Conservation (phyloP, 805 yeast species). For the Scheffersomyces stipitis region DNA sequence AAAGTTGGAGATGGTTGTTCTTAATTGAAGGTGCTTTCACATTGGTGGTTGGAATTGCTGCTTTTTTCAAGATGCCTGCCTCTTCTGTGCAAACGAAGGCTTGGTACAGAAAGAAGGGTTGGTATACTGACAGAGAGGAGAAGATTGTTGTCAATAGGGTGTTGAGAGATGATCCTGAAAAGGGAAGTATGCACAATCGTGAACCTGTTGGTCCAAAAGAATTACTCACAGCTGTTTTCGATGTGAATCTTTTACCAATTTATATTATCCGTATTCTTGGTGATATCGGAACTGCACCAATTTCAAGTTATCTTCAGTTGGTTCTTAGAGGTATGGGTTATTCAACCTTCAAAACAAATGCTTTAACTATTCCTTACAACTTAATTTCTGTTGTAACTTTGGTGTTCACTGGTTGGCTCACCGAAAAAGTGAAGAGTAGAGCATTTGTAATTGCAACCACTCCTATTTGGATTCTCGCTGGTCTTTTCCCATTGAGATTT, state of each 20-base stretch:
- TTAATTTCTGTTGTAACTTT: conserved; percentile 23
- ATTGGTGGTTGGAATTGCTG: conserved; percentile 47
- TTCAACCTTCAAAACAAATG: conserved; percentile 50
- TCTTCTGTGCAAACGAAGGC: conserved; percentile 46
- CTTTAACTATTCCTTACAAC: conserved; percentile 52
- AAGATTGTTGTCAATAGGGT: conserved; percentile 58
- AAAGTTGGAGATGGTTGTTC: conserved; percentile 69
- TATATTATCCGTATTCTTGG: conserved; percentile 19
- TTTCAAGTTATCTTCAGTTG: conserved; percentile 9
- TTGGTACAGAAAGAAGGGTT: conserved; percentile 50
- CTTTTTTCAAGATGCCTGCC: conserved; percentile 35
- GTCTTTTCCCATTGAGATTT: conserved; percentile 35
- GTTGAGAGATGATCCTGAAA: conserved; percentile 60
- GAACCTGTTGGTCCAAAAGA: conserved; percentile 46
- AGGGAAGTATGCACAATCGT: conserved; percentile 64
- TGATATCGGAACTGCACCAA: conserved; percentile 8
- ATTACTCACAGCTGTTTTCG: conserved; percentile 41
- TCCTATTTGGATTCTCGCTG: conserved; percentile 27
- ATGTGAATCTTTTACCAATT: conserved; percentile 20
- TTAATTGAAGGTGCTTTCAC: conserved; percentile 64
- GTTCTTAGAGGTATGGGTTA: conserved; percentile 42
- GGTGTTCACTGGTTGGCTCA: conserved; percentile 18
- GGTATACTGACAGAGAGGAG: conserved; percentile 52
- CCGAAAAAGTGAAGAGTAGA: conserved; percentile 22
- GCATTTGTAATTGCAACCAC: conserved; percentile 17